These are phyloP conservation scores for Rhizopus stolonifer DNA, from an alignment of 371 early-diverging fungal species.

Conservation along the genomic window DNA sequence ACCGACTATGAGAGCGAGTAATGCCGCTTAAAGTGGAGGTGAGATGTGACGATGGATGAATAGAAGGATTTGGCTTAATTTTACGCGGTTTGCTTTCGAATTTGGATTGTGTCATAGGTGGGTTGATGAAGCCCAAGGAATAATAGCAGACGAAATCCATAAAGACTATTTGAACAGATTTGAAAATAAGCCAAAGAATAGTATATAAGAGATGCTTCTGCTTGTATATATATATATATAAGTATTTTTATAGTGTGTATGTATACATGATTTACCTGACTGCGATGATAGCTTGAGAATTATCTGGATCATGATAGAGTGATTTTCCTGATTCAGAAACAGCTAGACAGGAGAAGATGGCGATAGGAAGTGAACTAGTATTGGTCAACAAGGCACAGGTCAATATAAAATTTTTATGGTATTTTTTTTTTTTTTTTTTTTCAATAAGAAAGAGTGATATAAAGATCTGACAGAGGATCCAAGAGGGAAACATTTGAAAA, in stretches of 20 bases:
- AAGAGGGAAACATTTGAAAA: constrained; percentile 70
- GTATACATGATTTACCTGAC: constrained; percentile 47
- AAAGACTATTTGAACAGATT: constrained; percentile 77
- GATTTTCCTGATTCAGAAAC: constrained; percentile 63
- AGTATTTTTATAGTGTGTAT: neutral
- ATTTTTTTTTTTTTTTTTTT: too few relatives aligned
- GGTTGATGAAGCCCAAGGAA: too few relatives aligned
- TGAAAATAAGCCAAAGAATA: constrained; percentile 73
- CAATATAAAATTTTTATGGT: constrained; percentile 61
- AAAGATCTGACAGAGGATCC: constrained; percentile 42
- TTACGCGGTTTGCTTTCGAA: neutral
- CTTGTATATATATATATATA: neutral
- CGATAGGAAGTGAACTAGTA: constrained; percentile 73
- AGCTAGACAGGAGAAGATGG: constrained; percentile 68
- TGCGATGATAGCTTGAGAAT: constrained; percentile 63
- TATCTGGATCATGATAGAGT: constrained; percentile 56
- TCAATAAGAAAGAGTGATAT: too few relatives aligned
- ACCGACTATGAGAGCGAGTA: constrained; percentile 59
- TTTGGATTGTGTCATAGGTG: constrained; percentile 12
- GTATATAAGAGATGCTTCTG: constrained; percentile 73
- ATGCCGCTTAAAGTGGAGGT: constrained; percentile 65
- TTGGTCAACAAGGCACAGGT: constrained; percentile 72
- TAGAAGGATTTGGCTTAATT: neutral
- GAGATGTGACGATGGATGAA: constrained; percentile 44
- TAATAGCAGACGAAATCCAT: constrained; percentile 68